A percentile compares a stretch with the other conserved stretches of the same genome.
These are phyloP conservation scores for Zygotorulaspora mrakii DNA, from an alignment of 1,139 yeast species.

Conservation along the genomic window DNA sequence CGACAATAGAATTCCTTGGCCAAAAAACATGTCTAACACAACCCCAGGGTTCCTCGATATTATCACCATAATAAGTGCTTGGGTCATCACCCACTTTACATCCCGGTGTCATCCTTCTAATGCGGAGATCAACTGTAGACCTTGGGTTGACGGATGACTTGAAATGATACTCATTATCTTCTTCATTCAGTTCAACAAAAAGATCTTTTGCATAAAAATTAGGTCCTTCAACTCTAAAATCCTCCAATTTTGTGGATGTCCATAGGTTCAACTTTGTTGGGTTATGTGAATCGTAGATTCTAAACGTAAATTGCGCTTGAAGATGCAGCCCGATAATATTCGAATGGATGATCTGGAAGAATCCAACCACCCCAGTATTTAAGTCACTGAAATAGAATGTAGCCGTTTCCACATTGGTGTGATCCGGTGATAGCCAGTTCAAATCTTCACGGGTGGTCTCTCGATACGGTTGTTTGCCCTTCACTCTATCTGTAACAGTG, in stretches of 20 bases:
- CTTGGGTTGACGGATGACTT: conserved; percentile 65
- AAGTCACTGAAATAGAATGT: conserved; percentile 78
- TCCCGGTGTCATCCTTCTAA: conserved; percentile 68
- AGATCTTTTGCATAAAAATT: conserved; percentile 74
- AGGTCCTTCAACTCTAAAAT: conserved; percentile 71
- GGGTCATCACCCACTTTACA: conserved; percentile 91
- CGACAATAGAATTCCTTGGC: conserved; percentile 79
- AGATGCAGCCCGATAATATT: conserved; percentile 84
- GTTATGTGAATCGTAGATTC: conserved; percentile 50
- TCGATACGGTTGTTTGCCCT: conserved; percentile 50
- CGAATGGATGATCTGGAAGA: conserved; percentile 92
- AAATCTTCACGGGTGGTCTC: conserved; percentile 63
- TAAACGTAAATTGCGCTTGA: conserved; percentile 92
- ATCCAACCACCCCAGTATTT: conserved; percentile 66
- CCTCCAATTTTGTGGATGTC: conserved; percentile 88
- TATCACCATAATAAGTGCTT: conserved; percentile 77
- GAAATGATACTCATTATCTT: conserved; percentile 52
- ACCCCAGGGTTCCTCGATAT: conserved; percentile 87
- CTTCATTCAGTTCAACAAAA: conserved; percentile 58
- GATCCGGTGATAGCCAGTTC: conserved; percentile 67
- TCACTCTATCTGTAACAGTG: conserved; percentile 65
- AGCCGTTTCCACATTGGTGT: conserved; percentile 92
- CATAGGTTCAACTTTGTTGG: conserved; percentile 46
- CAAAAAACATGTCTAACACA: conserved; percentile 93
- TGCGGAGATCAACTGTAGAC: conserved; percentile 65